These are phyloP conservation scores for Chaetomium sp. DNA, from an alignment of 2,329 filamentous ascomycete genomes.

Conservation along the genomic window DNA sequence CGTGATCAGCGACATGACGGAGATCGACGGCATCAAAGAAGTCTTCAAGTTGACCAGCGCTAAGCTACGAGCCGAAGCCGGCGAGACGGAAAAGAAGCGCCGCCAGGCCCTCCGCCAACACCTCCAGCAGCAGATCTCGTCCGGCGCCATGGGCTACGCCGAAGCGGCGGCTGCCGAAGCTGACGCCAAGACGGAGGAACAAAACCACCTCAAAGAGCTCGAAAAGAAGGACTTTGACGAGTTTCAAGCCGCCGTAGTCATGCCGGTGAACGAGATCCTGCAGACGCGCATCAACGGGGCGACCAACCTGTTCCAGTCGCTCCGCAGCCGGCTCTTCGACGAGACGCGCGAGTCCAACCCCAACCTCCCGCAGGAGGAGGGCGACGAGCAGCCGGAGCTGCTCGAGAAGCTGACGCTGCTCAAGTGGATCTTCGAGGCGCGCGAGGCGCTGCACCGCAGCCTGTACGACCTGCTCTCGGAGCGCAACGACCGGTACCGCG, in stretches of 20 bases:
- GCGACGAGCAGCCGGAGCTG: conserved; percentile 90
- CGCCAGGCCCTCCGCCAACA: conserved; percentile 69
- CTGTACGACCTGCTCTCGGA: conserved; percentile 83
- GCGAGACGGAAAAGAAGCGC: conserved; percentile 52
- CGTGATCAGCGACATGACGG: conserved; percentile 70
- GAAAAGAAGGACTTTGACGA: conserved; percentile 80
- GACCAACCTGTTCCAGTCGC: conserved; percentile 73
- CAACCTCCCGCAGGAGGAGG: conserved; percentile 89
- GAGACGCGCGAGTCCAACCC: conserved; percentile 69
- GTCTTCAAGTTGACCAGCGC: conserved; percentile 58
- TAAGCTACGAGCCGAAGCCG: conserved; percentile 60
- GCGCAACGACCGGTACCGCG: conserved; percentile 82
- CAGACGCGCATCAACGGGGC: conserved; percentile 73
- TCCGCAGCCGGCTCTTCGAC: conserved; percentile 71
- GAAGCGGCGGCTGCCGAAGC: conserved; percentile 82
- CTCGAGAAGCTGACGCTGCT: conserved; percentile 91
- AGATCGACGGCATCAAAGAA: conserved; percentile 70
- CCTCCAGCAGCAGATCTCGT: conserved; percentile 75
- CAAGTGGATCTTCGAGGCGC: conserved; percentile 95
- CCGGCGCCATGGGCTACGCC: conserved; percentile 77
- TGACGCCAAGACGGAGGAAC: conserved; percentile 71
- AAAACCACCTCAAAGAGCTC: conserved; percentile 68
- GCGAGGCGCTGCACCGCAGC: conserved; percentile 83
- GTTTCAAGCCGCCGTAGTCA: conserved; percentile 81
- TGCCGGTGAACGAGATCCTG: conserved; percentile 78